Conservation (phyloP, 306 rosid species). For the Castanopsis chinensis region DNA sequence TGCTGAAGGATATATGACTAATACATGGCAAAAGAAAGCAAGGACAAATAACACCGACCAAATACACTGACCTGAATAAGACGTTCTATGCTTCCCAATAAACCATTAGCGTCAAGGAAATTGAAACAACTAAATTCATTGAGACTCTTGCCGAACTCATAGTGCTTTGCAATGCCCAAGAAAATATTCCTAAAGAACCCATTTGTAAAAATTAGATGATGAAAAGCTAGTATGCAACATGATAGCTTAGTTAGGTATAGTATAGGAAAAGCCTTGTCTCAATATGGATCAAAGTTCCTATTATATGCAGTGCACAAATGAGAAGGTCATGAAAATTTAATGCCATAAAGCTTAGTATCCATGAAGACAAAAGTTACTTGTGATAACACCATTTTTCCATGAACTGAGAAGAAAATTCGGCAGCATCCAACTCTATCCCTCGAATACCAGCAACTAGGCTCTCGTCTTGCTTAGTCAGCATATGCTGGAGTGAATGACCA, state of each 20-base stretch:
- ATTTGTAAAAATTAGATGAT: not conserved
- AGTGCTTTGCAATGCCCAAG: conserved; percentile 91
- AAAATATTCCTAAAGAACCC: conserved; percentile 63
- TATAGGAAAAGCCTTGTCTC: not conserved
- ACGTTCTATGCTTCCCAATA: conserved; percentile 86
- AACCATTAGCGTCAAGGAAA: conserved; percentile 87
- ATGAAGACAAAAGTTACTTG: conserved; percentile 46
- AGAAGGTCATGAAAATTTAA: not conserved
- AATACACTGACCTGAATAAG: conserved; percentile 79
- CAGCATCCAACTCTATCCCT: conserved; percentile 98
- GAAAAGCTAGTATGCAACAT: not conserved
- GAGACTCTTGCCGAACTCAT: conserved; percentile 82
- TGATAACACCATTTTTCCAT: conserved; percentile 99
- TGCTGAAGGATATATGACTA: not conserved
- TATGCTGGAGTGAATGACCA: conserved; percentile 98
- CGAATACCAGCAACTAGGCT: conserved; percentile 94
- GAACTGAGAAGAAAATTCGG: conserved; percentile 95
- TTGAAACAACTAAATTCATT: conserved; percentile 78
- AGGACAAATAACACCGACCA: conserved; percentile 12
- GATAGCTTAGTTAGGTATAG: not conserved
- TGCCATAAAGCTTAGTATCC: not conserved
- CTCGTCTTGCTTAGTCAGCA: conserved; percentile 94
- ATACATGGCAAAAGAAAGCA: not conserved
- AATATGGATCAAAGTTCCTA: not conserved
- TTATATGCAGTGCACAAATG: not conserved